Evolutionary conservation across 257 asterid species (phyloP), one percentile per base, ranked within the genome.

Genomic region (Plantago elongata): DNA sequence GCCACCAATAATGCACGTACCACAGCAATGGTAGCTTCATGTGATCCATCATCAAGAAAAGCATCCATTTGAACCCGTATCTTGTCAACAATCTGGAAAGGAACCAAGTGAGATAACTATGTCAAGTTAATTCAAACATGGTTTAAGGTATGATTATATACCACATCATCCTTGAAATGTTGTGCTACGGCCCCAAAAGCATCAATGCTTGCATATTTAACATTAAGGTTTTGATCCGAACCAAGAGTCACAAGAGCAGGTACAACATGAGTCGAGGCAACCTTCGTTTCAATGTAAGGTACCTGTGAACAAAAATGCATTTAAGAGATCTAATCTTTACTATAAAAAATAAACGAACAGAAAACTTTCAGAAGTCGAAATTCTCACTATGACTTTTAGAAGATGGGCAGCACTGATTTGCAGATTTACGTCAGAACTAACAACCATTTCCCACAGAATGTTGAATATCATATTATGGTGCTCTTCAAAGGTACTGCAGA

Each of bases 161-260:
- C 97, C 93, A 75, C 71, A 60, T 87, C 95, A 68, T 75, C 85
- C 82, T 87, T 93, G 74, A 87, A 89, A 76, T 93, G 92, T 71
- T 89, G 96, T 4, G 99, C 99, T 63, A 93, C 97, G 64, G 97
- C 77, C 72, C 97, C 99, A 56, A 93, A 89, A 51, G 97, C 97
- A 55, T 89, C 94, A 66, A 89, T 93, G 77, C 97, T 89, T 67
- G 96, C 96, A 65, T 83, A 80, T 77, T 93, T 89, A 27, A 89
- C 99, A 44, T 77, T 81, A 79, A 89, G 78, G 76, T 89, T 89
- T 80, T 85, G 99, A 83, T 93, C 99, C 54, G 99, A 84, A 49
- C 99, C 99, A 61, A 93, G 97, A 14, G 99, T 93, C 66, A 93
- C 91, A 54, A 93, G 95, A 60, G 96, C 99, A 71, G 97, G 99